Evolutionary conservation across 2,329 filamentous ascomycete species (phyloP).

Genomic region (Neophaeococcomyces aloes): DNA sequence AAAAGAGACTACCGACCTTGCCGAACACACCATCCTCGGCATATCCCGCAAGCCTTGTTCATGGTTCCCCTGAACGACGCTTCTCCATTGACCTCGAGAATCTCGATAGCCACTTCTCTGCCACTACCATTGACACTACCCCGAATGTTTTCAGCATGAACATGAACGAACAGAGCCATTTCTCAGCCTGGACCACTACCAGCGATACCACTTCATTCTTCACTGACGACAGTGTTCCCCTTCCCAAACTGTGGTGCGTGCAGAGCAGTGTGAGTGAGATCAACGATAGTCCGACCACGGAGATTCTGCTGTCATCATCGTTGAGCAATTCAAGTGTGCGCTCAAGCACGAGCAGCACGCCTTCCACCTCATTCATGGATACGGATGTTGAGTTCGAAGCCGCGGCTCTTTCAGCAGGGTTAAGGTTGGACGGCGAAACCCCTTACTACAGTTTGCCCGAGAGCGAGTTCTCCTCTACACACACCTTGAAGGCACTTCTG

Average conservation of each 20-base stretch:
- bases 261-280: no score
- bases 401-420: not conserved
- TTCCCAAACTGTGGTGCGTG: not conserved
- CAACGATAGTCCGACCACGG: slow-evolving; percentile 19
- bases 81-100: slow-evolving; percentile 9
- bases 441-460: slow-evolving; percentile 20
- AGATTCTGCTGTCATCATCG: slow-evolving; percentile 19
- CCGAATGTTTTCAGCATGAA: slow-evolving; percentile 11
- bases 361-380: slow-evolving; percentile 13
- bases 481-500: slow-evolving; percentile 13
- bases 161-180: slow-evolving; percentile 28
- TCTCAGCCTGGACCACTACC: slow-evolving; percentile 31
- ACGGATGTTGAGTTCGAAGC: slow-evolving; percentile 10
- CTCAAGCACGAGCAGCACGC: slow-evolving; percentile 22
- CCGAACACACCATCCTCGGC: slow-evolving; percentile 38
- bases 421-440: slow-evolving; percentile 1
- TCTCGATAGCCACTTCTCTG: slow-evolving; percentile 21
- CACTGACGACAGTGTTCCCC: not conserved
- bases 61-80: slow-evolving; percentile 7
- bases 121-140: slow-evolving; percentile 19
- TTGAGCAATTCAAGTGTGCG: slow-evolving; percentile 31
- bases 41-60: slow-evolving; percentile 16
- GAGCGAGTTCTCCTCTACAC: slow-evolving; percentile 13
- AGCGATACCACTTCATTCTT: slow-evolving; percentile 16
- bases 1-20: slow-evolving; percentile 35